Evolutionary conservation across 1,139 yeast species (phyloP), one percentile per base, ranked within the genome.

Genomic region (Cylindricascospora bacillispora): DNA sequence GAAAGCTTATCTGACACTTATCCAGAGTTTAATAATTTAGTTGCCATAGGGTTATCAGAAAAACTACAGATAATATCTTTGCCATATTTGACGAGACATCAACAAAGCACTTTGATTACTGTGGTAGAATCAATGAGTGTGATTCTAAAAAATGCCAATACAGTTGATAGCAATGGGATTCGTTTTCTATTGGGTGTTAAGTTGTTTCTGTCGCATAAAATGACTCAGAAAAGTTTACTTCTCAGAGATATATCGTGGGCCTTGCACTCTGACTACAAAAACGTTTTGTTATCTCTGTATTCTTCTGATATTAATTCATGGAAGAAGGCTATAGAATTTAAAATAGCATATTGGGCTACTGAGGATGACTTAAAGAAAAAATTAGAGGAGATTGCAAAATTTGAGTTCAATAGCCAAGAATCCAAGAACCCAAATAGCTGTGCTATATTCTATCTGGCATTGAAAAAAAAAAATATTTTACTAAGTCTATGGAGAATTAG

Each of bases 211-310:
- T 53, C 73, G 9, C 79, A 73, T 42, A 54, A 52, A 18, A 62
- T 60, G 3, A 45, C 59, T 2, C 70, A 70, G 35, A 59, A 63
- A 27, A 54, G 63, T 2, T 59, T 86, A 41, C 64, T 75, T 1
- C 77, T 79, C 73, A 66, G 95, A 47, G 97, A 86, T 55, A 67
- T 79, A 30, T 68, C 70, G 33, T 86, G 94, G 92, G 95, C 94
- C 0, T 56, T 81, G 21, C 93, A 82, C 51, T 76, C 89, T 37
- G 83, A 76, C 33, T 75, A 78, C 36, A 80, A 77, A 43, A 86
- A 79, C 35, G 51, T 81, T 25, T 47, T 86, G 16, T 54, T 78
- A 13, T 63, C 67, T 23, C 49, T 68, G 4, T 62, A 82, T n/a
- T 67, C 70, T 32, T 64, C 62, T 23, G 66, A 67, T 30, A 57